phyloP scores from a whole-genome alignment of 2,329 filamentous ascomycete genomes.

The Talaromyces albobiverticillius region DNA sequence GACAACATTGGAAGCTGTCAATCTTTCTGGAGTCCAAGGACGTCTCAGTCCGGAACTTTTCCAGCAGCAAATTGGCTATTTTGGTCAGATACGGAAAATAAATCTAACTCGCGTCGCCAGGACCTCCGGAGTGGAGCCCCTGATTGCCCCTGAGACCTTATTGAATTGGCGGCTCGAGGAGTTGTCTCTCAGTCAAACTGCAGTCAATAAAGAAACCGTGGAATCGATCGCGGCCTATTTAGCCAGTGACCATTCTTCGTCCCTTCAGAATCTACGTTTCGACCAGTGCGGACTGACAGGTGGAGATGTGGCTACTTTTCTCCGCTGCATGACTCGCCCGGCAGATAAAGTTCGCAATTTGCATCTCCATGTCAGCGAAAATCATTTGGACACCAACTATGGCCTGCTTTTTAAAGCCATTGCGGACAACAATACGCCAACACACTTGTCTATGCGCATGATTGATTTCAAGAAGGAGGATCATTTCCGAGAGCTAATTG shows the following conservation, averaged over 20 bases:
- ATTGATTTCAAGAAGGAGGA: conserved; percentile 66
- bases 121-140: conserved; percentile 60
- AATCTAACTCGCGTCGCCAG: conserved; percentile 64
- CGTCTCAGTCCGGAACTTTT: conserved; percentile 63
- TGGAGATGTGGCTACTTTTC: conserved; percentile 61
- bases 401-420: conserved; percentile 43
- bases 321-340: conserved; percentile 59
- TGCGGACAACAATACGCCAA: conserved; percentile 55
- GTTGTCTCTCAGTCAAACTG: conserved; percentile 62
- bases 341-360: conserved; percentile 54
- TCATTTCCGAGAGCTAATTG: conserved; percentile 61
- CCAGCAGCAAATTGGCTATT: conserved; percentile 64
- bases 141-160: conserved; percentile 65
- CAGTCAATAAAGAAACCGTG: conserved; percentile 60
- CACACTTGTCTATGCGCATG: conserved; percentile 64
- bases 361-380: conserved; percentile 65
- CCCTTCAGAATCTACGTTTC: conserved; percentile 60
- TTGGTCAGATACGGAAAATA: conserved; percentile 63
- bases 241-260: conserved; percentile 57
- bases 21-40: conserved; percentile 65
- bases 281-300: conserved; percentile 67
- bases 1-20: conserved; percentile 63
- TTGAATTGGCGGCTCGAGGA: conserved; percentile 67
- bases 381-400: conserved; percentile 46
- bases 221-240: conserved; percentile 66